Conservation (phyloP, 176 grass and related monocot species). For the Carex pumila region DNA sequence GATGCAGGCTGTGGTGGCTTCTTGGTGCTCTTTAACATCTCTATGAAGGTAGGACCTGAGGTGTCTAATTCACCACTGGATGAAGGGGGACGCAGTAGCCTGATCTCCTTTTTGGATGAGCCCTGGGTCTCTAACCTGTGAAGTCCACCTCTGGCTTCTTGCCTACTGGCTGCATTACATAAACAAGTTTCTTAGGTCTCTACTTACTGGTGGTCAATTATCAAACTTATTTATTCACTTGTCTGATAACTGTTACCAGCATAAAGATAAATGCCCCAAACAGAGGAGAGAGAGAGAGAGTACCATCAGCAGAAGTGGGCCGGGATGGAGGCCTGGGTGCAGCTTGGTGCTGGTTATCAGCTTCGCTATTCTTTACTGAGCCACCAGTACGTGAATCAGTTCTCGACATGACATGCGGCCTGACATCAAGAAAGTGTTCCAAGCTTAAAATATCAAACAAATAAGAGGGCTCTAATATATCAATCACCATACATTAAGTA, state of each 20-base stretch:
- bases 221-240: not conserved
- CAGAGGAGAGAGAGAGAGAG: not conserved
- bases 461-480: not conserved
- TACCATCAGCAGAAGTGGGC: constrained; percentile 27
- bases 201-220: not conserved
- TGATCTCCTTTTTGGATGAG: constrained; percentile 55
- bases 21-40: constrained; percentile 85
- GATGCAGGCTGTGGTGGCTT: constrained; percentile 46
- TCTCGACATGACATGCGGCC: not conserved
- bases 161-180: constrained; percentile 13
- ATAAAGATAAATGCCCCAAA: not conserved
- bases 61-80: constrained; percentile 37
- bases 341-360: not conserved
- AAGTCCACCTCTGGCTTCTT: constrained; percentile 13
- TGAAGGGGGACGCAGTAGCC: constrained; percentile 25
- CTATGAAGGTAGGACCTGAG: constrained; percentile 68
- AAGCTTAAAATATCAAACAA: not conserved
- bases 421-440: constrained; percentile 4
- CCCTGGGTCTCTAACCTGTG: constrained; percentile 27
- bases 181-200: not conserved
- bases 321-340: constrained; percentile 18
- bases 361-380: not conserved
- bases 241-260: not conserved
- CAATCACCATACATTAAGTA: not conserved
- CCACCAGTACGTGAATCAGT: constrained; percentile 10